Conservation (phyloP, 345 rosid genomes). For the Sonneratia alba region DNA sequence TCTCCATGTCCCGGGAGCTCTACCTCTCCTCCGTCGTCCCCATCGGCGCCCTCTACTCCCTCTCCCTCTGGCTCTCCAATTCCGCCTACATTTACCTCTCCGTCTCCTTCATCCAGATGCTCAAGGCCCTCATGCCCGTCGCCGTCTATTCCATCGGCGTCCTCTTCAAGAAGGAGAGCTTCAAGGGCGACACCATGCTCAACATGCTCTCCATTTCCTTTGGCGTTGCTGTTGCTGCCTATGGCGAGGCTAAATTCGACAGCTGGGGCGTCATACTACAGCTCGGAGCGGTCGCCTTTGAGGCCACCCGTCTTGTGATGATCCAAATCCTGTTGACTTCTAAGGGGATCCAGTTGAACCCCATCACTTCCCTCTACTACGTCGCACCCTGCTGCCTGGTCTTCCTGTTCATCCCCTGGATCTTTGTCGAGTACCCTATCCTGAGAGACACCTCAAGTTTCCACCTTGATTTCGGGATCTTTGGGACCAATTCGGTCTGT, state of each 20-base stretch:
- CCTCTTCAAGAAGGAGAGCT: constrained; percentile 47
- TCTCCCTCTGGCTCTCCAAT: constrained; percentile 89
- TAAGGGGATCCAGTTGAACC: constrained; percentile 73
- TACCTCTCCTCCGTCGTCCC: constrained; percentile 84
- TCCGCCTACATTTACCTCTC: constrained; percentile 98
- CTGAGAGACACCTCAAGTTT: constrained; percentile 71
- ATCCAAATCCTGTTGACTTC: constrained; percentile 88
- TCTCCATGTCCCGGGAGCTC: constrained; percentile 68
- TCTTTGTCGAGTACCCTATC: constrained; percentile 71
- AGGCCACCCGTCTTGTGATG: constrained; percentile 83
- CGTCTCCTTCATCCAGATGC: constrained; percentile 95
- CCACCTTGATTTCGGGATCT: constrained; percentile 75
- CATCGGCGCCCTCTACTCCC: constrained; percentile 82
- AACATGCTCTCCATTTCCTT: constrained; percentile 92
- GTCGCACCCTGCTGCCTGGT: constrained; percentile 85
- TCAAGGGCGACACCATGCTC: constrained; percentile 64
- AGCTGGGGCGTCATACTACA: constrained; percentile 80
- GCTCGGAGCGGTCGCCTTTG: constrained; percentile 87
- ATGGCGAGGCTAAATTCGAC: constrained; percentile 90
- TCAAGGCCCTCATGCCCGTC: constrained; percentile 92
- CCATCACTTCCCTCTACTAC: constrained; percentile 72
- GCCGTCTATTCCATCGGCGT: constrained; percentile 96
- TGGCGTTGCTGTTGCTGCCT: constrained; percentile 85
- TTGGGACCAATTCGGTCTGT: constrained; percentile 82
- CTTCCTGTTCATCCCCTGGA: constrained; percentile 79